Evolutionary conservation across 2,329 filamentous ascomycete species (phyloP), one percentile per base, ranked within the genome.

Genomic region (Exophiala viscosa): DNA sequence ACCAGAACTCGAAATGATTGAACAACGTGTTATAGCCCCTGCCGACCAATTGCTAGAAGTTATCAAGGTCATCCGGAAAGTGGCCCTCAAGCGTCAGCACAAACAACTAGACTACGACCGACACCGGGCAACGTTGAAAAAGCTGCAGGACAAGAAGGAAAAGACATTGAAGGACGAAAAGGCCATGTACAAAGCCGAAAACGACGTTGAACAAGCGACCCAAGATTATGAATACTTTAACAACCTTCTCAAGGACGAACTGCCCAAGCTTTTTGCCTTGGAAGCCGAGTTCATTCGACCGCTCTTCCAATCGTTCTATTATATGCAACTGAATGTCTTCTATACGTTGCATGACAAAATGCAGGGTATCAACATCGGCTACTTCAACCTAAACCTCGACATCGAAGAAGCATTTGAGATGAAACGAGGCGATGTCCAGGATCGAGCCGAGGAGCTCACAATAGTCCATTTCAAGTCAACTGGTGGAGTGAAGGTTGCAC

Each of bases 301-400:
- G 2, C 82, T 99, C 6, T 99, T 99, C 79, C 93, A 97, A 70
- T 95, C 89, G 8, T 99, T 99, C 76, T 99, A 99, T 75, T 99
- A 97, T 77, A 99, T 99, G 93, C 93, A 99, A 72, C 82, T 99
- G 60, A 99, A 99, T 71, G 89, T 99, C 60, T 99, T 97, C 71
- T 99, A 99, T 73, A 99, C 93, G 1, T 79, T 99, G 48, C 93
- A 99, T 70, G 92, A 97, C 73, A 90, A 86, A 73, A 99, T 99
- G 93, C 93, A 99, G 74, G 84, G 81, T 61, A 90, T 95, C 69
- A 91, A 97, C 66, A 99, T 99, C 67, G 90, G 90, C 57, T 99
- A 99, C 74, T 99, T 99, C 71, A 88, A 99, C 70, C 80, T 99
- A 46, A 88, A 87, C 1, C 79, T 88, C 31, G 91, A 95, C 65